These are phyloP conservation scores for Rhodotorula sp. DNA, from an alignment of 1,284 basidiomycete genomes.

Conservation along the genomic window DNA sequence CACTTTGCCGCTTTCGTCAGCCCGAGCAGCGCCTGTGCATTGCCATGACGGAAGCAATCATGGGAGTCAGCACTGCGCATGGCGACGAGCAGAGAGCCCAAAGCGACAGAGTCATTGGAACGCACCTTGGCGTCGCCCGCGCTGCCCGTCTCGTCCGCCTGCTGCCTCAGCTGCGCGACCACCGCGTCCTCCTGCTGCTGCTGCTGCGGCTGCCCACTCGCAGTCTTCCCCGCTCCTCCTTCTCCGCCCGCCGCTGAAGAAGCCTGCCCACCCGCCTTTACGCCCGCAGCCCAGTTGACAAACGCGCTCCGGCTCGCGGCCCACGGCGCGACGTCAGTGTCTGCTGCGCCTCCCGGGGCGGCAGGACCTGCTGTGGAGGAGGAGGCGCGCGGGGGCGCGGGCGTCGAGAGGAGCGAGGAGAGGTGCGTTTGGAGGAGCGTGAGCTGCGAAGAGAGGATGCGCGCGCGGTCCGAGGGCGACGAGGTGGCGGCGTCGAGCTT, in stretches of 20 bases:
- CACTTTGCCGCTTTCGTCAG: neutral
- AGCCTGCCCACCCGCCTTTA: conserved; percentile 12
- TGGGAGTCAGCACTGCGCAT: too few species aligned
- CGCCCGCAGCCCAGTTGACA: conserved; percentile 38
- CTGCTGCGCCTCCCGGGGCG: neutral
- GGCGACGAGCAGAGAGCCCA: neutral
- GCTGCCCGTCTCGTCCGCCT: conserved; percentile 10
- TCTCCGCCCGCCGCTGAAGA: neutral
- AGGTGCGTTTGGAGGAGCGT: conserved; percentile 21
- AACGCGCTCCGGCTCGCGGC: conserved; percentile 21
- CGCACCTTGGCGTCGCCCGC: conserved; percentile 21
- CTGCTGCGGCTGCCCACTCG: neutral
- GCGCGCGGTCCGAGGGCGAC: conserved; percentile 4
- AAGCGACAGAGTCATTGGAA: neutral
- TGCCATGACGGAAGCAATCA: too few species aligned
- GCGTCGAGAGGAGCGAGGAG: conserved; percentile 25
- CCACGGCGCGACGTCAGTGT: conserved; percentile 19
- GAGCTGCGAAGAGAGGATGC: conserved; percentile 26
- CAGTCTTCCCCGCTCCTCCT: neutral
- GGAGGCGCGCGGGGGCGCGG: neutral
- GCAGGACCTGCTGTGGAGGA: neutral
- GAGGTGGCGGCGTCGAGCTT: neutral
- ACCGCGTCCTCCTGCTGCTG: conserved; percentile 8
- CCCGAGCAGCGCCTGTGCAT: conserved; percentile 3
- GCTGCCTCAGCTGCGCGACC: conserved; percentile 3